Evolutionary conservation across 2,329 filamentous ascomycete species (phyloP).

Genomic region (Pezicula carpinea): DNA sequence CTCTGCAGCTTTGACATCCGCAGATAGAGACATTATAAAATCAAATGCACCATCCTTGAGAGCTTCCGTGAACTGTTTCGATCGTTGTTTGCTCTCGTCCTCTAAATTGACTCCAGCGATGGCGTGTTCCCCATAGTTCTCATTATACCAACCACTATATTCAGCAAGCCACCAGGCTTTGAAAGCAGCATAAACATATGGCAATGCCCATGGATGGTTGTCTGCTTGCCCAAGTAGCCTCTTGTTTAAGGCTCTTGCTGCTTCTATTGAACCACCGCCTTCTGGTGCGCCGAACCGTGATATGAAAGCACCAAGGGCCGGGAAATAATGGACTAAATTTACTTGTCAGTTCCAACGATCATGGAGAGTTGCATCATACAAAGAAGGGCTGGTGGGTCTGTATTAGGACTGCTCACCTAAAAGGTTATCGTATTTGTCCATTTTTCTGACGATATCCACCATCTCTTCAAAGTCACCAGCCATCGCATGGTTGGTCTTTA

Average conservation of each 20-base stretch:
- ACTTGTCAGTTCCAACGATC: conserved; percentile 9
- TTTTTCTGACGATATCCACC: conserved; percentile 60
- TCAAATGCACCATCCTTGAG: conserved; percentile 89
- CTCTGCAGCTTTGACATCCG: conserved; percentile 73
- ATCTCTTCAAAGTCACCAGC: conserved; percentile 71
- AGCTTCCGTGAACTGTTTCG: conserved; percentile 68
- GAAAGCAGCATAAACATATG: conserved; percentile 74
- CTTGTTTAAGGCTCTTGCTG: conserved; percentile 66
- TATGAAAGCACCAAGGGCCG: conserved; percentile 72
- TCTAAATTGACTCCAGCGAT: conserved; percentile 60
- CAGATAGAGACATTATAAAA: conserved; percentile 80
- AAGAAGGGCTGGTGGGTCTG: background rate
- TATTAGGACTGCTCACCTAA: conserved; percentile 35
- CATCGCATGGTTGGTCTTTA: conserved; percentile 69
- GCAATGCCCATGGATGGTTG: conserved; percentile 64
- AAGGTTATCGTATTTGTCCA: conserved; percentile 71
- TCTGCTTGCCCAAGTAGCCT: conserved; percentile 63
- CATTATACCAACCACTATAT: conserved; percentile 85
- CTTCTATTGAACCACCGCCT: conserved; percentile 59
- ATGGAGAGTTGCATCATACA: background rate
- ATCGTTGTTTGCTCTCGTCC: conserved; percentile 65
- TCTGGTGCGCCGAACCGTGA: conserved; percentile 75
- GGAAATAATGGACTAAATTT: conserved; percentile 70
- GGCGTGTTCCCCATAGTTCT: conserved; percentile 56
- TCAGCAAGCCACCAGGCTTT: conserved; percentile 86